phyloP scores from a whole-genome alignment of 192 early-diverging fungal genomes.

The Podochytrium sp. region DNA sequence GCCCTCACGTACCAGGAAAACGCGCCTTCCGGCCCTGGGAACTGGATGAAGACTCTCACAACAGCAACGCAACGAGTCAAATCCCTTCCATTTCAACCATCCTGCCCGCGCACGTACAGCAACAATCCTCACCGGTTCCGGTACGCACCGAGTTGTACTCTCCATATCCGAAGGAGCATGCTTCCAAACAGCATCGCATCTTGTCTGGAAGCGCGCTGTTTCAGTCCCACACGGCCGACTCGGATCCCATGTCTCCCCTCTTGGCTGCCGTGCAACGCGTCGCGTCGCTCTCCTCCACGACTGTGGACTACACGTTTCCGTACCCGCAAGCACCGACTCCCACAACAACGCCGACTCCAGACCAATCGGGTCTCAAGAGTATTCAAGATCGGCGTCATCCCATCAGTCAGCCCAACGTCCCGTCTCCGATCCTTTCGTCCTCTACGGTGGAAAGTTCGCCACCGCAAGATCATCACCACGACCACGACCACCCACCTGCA shows the following conservation, averaged over 20 bases:
- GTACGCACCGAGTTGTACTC: background rate
- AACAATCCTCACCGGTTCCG: background rate
- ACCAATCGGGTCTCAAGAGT: too few species aligned
- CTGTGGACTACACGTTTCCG: too few species aligned
- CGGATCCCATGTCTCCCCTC: constrained; percentile 9
- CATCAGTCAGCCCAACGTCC: background rate
- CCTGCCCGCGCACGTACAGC: background rate
- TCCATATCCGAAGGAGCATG: background rate
- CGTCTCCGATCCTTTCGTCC: background rate
- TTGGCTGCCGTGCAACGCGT: constrained; percentile 4
- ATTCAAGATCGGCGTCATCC: too few species aligned
- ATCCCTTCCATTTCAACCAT: constrained; percentile 2
- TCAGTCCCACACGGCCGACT: background rate
- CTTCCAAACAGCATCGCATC: background rate
- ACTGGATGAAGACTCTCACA: background rate
- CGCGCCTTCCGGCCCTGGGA: constrained; percentile 23
- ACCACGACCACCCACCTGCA: background rate
- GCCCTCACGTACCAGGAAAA: background rate
- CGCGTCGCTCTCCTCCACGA: background rate
- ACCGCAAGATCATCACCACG: background rate
- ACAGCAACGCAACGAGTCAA: background rate
- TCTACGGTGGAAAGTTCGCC: background rate
- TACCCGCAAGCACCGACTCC: constrained; percentile 14
- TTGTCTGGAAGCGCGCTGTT: background rate
- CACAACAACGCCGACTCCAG: background rate